These are phyloP conservation scores for Fimicolochytrium jonesii DNA, from an alignment of 192 early-diverging fungal genomes.

Conservation along the genomic window DNA sequence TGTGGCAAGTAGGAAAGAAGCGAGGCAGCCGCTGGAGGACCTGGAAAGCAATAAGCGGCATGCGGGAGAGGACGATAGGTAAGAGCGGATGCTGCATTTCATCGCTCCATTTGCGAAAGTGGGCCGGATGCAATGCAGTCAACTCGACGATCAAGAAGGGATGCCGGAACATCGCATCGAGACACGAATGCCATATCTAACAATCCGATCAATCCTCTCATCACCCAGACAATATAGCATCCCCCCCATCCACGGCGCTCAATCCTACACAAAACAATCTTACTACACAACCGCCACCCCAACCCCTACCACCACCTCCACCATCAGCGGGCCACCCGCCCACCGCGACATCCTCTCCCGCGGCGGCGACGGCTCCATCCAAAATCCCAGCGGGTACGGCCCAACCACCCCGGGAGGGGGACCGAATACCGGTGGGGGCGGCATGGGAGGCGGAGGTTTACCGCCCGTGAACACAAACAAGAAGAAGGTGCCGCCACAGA, in stretches of 20 bases:
- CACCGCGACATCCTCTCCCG: too few relatives aligned
- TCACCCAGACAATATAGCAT: constrained; percentile 17
- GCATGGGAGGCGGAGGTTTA: neutral
- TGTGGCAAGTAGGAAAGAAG: constrained; percentile 32
- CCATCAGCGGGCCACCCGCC: too few relatives aligned
- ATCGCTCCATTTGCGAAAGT: neutral
- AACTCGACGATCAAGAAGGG: too few relatives aligned
- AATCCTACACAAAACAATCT: constrained; percentile 15
- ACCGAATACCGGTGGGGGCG: neutral
- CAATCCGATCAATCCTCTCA: too few relatives aligned
- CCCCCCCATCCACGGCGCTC: constrained; percentile 24
- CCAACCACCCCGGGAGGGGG: neutral
- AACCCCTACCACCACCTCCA: neutral
- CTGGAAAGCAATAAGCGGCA: constrained; percentile 34
- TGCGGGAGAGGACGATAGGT: constrained; percentile 9
- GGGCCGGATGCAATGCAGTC: too few relatives aligned
- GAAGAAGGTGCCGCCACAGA: constrained; percentile 18
- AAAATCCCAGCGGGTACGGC: neutral
- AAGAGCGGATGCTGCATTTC: neutral
- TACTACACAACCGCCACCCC: constrained; percentile 15
- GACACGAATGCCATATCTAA: too few relatives aligned
- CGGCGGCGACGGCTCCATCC: neutral
- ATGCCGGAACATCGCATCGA: too few relatives aligned
- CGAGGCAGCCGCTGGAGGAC: constrained; percentile 38
- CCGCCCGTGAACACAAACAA: constrained; percentile 13